Base-by-base conservation (phyloP, 306 rosid species). In the Acacia melanoxylon region DNA sequence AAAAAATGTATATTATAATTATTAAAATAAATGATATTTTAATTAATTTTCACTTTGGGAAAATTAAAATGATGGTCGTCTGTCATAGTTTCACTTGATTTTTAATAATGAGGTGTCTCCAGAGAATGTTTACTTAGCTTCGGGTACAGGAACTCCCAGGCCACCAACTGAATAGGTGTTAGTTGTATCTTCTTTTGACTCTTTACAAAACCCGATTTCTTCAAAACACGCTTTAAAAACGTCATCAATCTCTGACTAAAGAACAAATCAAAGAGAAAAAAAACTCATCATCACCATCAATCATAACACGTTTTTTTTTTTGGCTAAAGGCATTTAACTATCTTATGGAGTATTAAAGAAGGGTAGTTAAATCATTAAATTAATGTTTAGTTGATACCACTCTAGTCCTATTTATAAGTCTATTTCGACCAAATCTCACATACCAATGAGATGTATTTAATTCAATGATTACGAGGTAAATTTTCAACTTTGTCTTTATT, bases 181-280 rank as follows among this genome's bases (percentile, higher is more conserved):
- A 85, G 99, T 92, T 95, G 97, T 91, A 92, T 84, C 99, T 79
- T 79, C 92, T 84, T 19, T 95, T 93, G 99, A 95, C 99, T 85
- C 51, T 76, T 41, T 33, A 46, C 3, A 40, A 68, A 68, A 70
- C 63, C 49, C 29, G 2, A 17, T 16, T 31, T 42, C 5, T 65
- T 33, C 44, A 33, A 7, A 33, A 12, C 27, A 27, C 68, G 31
- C 2, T 62, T 27, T 58, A 58, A 52, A n/a, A 13, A 9, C 29
- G 14, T 58, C 29, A 22, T 58, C 63, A n/a, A 58, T 10, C 63
- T 58, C 27, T 58, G 63, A 58, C 63, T 29, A 1, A 54, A 51
- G 19, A 16, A 3, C 3, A 46, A 46, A 46, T 4, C 6, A 17
- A 5, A 16, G 20, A 54, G 20, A 0, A 20, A 54, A 54, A 54